Evolutionary conservation across 2,329 filamentous ascomycete genomes (phyloP).

Genomic region (Aspergillus neotritici): DNA sequence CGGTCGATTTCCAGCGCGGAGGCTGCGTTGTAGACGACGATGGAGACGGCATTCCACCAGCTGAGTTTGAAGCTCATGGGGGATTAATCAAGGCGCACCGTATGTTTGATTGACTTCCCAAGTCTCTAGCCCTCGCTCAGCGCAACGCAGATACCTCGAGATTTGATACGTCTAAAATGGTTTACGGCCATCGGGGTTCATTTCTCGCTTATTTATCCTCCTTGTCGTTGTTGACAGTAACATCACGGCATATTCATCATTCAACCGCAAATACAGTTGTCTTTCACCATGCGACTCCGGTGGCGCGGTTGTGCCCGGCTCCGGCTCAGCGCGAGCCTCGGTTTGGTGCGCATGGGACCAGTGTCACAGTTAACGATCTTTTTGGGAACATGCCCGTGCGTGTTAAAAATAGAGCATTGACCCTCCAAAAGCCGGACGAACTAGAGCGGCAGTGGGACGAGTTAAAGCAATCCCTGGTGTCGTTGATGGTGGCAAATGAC

Average conservation of each 20-base stretch:
- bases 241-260: constrained; percentile 57
- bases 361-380: constrained; percentile 68
- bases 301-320: constrained; percentile 61
- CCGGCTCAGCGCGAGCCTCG: constrained; percentile 53
- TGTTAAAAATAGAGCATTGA: constrained; percentile 67
- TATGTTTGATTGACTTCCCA: constrained; percentile 32
- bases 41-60: constrained; percentile 67
- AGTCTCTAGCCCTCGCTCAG: not conserved
- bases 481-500: constrained; percentile 66
- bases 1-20: constrained; percentile 68
- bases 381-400: constrained; percentile 90
- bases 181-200: constrained; percentile 64
- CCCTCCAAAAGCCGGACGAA: constrained; percentile 47
- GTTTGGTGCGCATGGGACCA: constrained; percentile 63
- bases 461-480: constrained; percentile 55
- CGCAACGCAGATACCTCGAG: constrained; percentile 68
- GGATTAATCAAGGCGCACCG: constrained; percentile 69
- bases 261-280: constrained; percentile 56
- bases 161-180: constrained; percentile 41
- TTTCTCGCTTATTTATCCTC: constrained; percentile 74
- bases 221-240: constrained; percentile 70
- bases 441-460: constrained; percentile 60
- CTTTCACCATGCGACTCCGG: constrained; percentile 62
- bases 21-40: constrained; percentile 79
- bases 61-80: constrained; percentile 65